Evolutionary conservation across 2,329 filamentous ascomycete genomes (phyloP).

Genomic region (Sporothrix pseudoabietina): DNA sequence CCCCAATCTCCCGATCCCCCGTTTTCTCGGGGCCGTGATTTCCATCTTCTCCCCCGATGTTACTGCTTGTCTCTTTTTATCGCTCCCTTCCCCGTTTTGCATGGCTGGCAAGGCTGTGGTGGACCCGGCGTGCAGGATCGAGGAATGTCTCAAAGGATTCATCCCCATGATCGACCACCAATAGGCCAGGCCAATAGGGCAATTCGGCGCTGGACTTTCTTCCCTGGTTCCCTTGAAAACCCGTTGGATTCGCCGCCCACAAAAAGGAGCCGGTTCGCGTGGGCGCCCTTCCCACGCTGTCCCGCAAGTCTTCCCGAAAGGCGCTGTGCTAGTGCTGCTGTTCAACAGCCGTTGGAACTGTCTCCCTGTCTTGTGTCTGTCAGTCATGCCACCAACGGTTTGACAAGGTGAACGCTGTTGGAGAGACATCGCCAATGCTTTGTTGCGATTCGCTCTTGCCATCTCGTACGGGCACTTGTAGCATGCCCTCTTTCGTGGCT

Average conservation of each 20-base stretch:
- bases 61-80: background rate
- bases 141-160: constrained; percentile 9
- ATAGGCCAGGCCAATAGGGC: background rate
- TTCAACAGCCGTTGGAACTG: background rate
- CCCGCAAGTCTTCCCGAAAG: constrained; percentile 2
- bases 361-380: background rate
- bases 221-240: too few species aligned
- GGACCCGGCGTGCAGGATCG: background rate
- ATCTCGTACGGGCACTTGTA: background rate
- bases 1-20: background rate
- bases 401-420: background rate
- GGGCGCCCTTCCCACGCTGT: background rate
- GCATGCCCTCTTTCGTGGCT: background rate
- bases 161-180: background rate
- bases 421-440: background rate
- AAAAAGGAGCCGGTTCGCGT: constrained; percentile 6
- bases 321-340: background rate
- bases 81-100: background rate
- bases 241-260: background rate
- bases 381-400: background rate
- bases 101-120: background rate
- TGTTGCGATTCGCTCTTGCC: background rate
- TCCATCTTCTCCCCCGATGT: background rate
- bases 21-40: background rate
- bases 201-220: background rate